Evolutionary conservation across 495 filamentous ascomycete genomes (phyloP).

Genomic region (Halenospora varia): DNA sequence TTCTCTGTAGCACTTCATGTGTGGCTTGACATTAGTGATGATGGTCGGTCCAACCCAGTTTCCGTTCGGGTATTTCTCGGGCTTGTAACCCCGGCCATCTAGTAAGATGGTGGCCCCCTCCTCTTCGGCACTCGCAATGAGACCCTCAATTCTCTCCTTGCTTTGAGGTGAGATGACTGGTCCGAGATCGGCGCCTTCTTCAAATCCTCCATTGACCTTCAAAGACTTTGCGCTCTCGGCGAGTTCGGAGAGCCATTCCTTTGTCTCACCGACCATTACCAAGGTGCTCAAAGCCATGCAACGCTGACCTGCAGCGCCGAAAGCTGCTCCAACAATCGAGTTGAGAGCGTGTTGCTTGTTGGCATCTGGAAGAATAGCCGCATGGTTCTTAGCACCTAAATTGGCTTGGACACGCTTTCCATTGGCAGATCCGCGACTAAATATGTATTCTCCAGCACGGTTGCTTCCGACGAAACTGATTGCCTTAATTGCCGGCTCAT

Average conservation of each 20-base stretch:
- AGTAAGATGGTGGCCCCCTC: slow-evolving; percentile 93
- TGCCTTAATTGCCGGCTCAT: slow-evolving; percentile 96
- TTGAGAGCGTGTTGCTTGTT: slow-evolving; percentile 98
- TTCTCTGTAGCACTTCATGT: slow-evolving; percentile 93
- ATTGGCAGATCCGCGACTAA: slow-evolving; percentile 81
- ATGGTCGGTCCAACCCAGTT: slow-evolving; percentile 96
- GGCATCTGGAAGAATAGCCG: slow-evolving; percentile 88
- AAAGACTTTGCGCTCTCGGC: slow-evolving; percentile 89
- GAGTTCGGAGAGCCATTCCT: slow-evolving; percentile 87
- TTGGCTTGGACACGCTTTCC: slow-evolving; percentile 95
- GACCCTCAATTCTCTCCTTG: slow-evolving; percentile 80
- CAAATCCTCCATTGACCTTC: slow-evolving; percentile 90
- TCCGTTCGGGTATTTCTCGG: slow-evolving; percentile 90
- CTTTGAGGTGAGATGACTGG: slow-evolving; percentile 93
- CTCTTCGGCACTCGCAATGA: slow-evolving; percentile 85
- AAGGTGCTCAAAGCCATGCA: slow-evolving; percentile 96
- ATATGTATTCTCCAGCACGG: slow-evolving; percentile 97
- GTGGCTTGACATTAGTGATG: slow-evolving; percentile 84
- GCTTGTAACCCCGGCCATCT: slow-evolving; percentile 87
- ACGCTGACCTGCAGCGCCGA: slow-evolving; percentile 93
- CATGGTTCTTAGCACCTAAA: slow-evolving; percentile 97
- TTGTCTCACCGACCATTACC: slow-evolving; percentile 92
- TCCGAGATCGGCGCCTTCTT: slow-evolving; percentile 90
- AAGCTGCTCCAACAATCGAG: slow-evolving; percentile 90
- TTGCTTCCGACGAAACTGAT: slow-evolving; percentile 96